phyloP scores from a whole-genome alignment of 306 rosid genomes.

The Fragaria vesca region DNA sequence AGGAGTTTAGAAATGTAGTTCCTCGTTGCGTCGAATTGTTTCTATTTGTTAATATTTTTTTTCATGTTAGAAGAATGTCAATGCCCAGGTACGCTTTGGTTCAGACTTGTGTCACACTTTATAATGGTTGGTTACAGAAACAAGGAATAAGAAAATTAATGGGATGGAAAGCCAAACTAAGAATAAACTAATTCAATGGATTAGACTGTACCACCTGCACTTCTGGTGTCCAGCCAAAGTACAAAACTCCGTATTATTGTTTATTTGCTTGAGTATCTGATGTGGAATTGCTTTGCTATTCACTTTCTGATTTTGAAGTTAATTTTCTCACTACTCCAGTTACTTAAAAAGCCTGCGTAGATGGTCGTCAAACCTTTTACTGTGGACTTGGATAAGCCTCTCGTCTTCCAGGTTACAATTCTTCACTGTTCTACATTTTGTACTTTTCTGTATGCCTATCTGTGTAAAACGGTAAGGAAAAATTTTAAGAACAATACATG shows the following conservation, averaged over 20 bases:
- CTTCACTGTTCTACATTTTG: not conserved
- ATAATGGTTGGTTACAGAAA: not conserved
- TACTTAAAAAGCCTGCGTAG: slow-evolving; percentile 19
- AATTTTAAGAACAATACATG: no score
- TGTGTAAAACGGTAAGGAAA: not conserved
- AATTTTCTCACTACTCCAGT: not conserved
- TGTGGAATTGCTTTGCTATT: not conserved
- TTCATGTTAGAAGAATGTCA: not conserved
- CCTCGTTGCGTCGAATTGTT: not conserved
- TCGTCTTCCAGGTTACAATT: slow-evolving; percentile 37
- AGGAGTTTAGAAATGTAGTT: not conserved
- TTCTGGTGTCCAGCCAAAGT: not conserved
- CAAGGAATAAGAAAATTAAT: not conserved
- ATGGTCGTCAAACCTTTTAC: slow-evolving; percentile 27
- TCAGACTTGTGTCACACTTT: not conserved
- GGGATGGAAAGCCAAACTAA: not conserved
- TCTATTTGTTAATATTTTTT: not conserved
- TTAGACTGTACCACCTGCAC: not conserved
- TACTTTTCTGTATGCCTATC: not conserved
- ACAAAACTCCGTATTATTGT: not conserved
- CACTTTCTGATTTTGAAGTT: not conserved
- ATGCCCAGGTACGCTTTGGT: not conserved
- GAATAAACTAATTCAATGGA: not conserved
- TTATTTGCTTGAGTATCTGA: not conserved
- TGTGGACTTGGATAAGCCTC: slow-evolving; percentile 34